Evolutionary conservation across 2,329 filamentous ascomycete species (phyloP).

Genomic region (Nemania sp.): DNA sequence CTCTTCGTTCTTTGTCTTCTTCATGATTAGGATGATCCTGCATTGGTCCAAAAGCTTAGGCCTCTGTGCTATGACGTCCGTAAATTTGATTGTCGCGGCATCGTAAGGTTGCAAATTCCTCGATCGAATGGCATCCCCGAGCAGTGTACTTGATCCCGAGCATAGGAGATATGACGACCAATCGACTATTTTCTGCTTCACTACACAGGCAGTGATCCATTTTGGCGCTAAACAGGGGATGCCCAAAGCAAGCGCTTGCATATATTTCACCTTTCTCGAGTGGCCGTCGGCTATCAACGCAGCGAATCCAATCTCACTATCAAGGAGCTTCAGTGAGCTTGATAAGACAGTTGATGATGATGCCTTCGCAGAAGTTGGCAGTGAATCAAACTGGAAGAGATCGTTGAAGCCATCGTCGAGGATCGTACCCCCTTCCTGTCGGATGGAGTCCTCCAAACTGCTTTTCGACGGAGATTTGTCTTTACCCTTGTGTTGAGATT

Average conservation of each 20-base stretch:
- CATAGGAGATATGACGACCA: constrained; percentile 85
- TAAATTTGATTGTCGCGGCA: constrained; percentile 58
- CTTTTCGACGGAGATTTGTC: constrained; percentile 50
- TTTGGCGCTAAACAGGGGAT: constrained; percentile 81
- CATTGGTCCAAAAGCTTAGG: constrained; percentile 65
- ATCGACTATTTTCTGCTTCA: constrained; percentile 62
- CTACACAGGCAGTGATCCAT: constrained; percentile 77
- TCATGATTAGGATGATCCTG: constrained; percentile 72
- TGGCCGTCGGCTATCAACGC: constrained; percentile 85
- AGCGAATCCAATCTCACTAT: constrained; percentile 69
- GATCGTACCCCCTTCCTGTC: constrained; percentile 71
- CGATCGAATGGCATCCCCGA: constrained; percentile 77
- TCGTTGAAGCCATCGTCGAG: constrained; percentile 78
- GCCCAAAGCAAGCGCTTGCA: constrained; percentile 89
- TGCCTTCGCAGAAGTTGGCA: constrained; percentile 34
- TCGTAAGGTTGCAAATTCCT: constrained; percentile 67
- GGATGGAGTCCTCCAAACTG: constrained; percentile 63
- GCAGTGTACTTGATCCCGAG: constrained; percentile 76
- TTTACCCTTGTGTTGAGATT: constrained; percentile 55
- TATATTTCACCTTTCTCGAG: constrained; percentile 86
- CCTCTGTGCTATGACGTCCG: constrained; percentile 60
- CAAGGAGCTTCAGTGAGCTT: constrained; percentile 55
- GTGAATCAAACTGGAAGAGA: constrained; percentile 63
- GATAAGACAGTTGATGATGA: constrained; percentile 30
- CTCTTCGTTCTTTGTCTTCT: constrained; percentile 63